Percentiles rank a stretch among this genome's conserved stretches.
phyloP scores from a whole-genome alignment of 2,329 filamentous ascomycete species.

The Cercospora canescens region DNA sequence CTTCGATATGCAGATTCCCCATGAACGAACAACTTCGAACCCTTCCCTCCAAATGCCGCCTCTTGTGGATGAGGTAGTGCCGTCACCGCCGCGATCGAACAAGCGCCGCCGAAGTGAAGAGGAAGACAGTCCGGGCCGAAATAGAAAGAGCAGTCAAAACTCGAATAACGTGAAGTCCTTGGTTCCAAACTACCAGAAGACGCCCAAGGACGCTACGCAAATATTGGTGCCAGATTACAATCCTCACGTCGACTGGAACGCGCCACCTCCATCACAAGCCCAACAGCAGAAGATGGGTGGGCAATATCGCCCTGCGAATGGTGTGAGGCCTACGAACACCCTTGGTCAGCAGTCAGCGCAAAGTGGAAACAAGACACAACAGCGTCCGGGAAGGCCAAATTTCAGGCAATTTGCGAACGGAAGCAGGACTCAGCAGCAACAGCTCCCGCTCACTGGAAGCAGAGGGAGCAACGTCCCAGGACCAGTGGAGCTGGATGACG shows the following conservation, averaged over 20 bases:
- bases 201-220: not conserved
- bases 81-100: not conserved
- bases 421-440: not conserved
- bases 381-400: not conserved
- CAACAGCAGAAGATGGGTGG: constrained; percentile 1
- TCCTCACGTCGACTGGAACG: not conserved
- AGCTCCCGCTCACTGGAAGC: not conserved
- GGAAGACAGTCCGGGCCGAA: not conserved
- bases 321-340: not conserved
- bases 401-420: not conserved
- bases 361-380: not conserved
- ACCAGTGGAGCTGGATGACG: not conserved
- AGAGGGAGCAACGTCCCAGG: not conserved
- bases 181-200: not conserved
- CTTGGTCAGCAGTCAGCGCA: not conserved
- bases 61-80: not conserved
- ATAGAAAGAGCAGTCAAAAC: constrained; percentile 3
- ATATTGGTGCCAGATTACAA: not conserved
- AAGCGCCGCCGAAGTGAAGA: constrained; percentile 3
- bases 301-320: not conserved
- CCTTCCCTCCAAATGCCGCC: not conserved
- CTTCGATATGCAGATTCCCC: constrained; percentile 4
- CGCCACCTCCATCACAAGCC: not conserved
- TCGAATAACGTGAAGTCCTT: not conserved
- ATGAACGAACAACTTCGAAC: not conserved